Conservation (phyloP, 2,329 filamentous ascomycete genomes). For the Apiospora aurea region DNA sequence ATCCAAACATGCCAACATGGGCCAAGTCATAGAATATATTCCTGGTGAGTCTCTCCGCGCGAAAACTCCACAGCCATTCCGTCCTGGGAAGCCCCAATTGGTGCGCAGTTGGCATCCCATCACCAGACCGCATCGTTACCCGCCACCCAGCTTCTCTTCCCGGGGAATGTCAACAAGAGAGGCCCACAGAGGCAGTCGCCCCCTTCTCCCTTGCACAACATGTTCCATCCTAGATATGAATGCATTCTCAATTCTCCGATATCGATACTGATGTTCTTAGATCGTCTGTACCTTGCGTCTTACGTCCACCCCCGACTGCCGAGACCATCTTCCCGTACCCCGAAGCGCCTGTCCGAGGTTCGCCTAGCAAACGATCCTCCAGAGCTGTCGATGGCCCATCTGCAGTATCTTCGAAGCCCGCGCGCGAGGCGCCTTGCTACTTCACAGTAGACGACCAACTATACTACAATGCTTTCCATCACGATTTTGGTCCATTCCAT, state of each 20-base stretch:
- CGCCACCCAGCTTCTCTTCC: not conserved
- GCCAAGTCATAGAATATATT: conserved; percentile 95
- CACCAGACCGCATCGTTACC: conserved; percentile 5
- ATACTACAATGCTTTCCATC: conserved; percentile 97
- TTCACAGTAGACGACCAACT: conserved; percentile 94
- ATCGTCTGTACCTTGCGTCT: conserved; percentile 92
- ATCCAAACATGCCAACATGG: conserved; percentile 67
- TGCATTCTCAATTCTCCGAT: conserved; percentile 35
- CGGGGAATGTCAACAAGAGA: not conserved
- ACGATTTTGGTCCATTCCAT: conserved; percentile 96
- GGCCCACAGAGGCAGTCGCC: not conserved
- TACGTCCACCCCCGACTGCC: conserved; percentile 84
- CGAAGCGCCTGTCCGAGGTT: conserved; percentile 59
- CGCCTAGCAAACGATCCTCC: conserved; percentile 78
- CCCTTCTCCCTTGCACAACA: conserved; percentile 24
- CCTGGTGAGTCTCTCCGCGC: conserved; percentile 68
- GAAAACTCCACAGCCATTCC: not conserved
- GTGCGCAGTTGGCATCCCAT: not conserved
- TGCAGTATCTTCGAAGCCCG: conserved; percentile 50
- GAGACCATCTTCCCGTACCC: conserved; percentile 89
- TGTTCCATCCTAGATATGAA: conserved; percentile 24
- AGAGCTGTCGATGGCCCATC: conserved; percentile 67
- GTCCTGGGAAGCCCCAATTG: not conserved
- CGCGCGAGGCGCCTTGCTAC: conserved; percentile 77
- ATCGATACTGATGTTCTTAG: conserved; percentile 60